A percentile compares a stretch with the other conserved stretches of the same genome.
Conservation (phyloP, 2,329 filamentous ascomycete species). For the Colletotrichum scovillei region DNA sequence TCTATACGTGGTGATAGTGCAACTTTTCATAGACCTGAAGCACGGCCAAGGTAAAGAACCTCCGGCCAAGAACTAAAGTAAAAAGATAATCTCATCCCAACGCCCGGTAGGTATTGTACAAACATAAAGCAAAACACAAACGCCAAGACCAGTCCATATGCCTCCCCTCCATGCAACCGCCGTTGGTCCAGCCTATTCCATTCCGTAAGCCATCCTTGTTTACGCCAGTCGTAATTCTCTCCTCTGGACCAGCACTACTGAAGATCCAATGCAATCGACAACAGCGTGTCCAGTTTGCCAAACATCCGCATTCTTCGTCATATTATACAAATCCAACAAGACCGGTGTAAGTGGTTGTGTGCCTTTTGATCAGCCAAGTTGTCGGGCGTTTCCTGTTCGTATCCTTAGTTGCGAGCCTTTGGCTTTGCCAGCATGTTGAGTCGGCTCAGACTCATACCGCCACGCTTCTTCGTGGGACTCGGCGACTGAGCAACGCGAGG, state of each 20-base stretch:
- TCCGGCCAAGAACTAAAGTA: slow-evolving; percentile 7
- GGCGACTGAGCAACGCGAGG: slow-evolving; percentile 40
- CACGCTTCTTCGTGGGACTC: slow-evolving; percentile 64
- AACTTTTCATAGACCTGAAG: slow-evolving; percentile 23
- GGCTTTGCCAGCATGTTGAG: slow-evolving; percentile 71
- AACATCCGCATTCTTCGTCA: slow-evolving; percentile 10
- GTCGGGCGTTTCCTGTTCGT: not conserved
- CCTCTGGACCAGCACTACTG: not conserved
- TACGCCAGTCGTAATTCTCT: slow-evolving; percentile 25
- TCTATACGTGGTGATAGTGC: not conserved
- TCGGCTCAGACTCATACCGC: slow-evolving; percentile 66
- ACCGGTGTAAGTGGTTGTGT: not conserved
- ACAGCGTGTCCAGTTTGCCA: not conserved
- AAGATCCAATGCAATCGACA: not conserved
- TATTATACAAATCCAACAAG: slow-evolving; percentile 28
- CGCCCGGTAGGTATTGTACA: slow-evolving; percentile 31
- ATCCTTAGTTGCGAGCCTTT: slow-evolving; percentile 62
- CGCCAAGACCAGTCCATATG: slow-evolving; percentile 17
- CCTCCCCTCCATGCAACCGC: slow-evolving; percentile 7
- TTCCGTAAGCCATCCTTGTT: slow-evolving; percentile 13
- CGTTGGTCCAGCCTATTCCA: slow-evolving; percentile 8
- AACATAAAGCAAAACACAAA: slow-evolving; percentile 7
- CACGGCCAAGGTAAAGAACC: slow-evolving; percentile 3
- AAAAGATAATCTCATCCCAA: slow-evolving; percentile 13
- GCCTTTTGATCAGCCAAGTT: not conserved